Evolutionary conservation across 2,329 filamentous ascomycete genomes (phyloP).

Genomic region (Polychaeton citri): DNA sequence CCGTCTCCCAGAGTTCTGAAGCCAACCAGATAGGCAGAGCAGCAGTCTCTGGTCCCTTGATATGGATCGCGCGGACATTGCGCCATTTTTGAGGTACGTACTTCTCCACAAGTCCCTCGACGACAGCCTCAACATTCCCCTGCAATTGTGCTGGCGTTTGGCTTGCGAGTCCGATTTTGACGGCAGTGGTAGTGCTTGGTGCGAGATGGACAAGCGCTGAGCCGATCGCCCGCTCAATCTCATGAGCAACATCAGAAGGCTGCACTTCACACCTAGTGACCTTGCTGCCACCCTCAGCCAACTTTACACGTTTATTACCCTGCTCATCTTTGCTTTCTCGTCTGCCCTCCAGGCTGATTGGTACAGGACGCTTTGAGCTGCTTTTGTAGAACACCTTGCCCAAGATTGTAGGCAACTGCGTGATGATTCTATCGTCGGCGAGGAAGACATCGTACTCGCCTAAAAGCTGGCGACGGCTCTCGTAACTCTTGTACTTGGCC

Average conservation of each 20-base stretch:
- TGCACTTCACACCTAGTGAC: conserved; percentile 36
- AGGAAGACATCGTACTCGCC: conserved; percentile 87
- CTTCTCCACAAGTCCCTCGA: conserved; percentile 56
- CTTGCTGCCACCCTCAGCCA: conserved; percentile 24
- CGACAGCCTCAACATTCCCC: conserved; percentile 67
- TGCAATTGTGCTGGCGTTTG: conserved; percentile 64
- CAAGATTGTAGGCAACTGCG: conserved; percentile 58
- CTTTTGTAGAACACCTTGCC: conserved; percentile 89
- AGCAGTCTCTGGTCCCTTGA: conserved; percentile 81
- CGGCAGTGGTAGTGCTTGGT: conserved; percentile 63
- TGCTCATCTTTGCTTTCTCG: conserved; percentile 34
- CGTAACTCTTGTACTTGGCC: conserved; percentile 78
- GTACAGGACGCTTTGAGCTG: conserved; percentile 73
- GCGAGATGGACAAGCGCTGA: conserved; percentile 70
- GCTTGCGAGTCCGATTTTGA: conserved; percentile 64
- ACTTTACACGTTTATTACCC: conserved; percentile 34
- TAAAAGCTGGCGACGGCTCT: conserved; percentile 70
- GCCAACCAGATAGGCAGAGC: conserved; percentile 91
- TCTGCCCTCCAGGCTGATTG: conserved; percentile 56
- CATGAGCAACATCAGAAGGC: conserved; percentile 57
- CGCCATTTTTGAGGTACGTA: conserved; percentile 78
- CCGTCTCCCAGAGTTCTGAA: conserved; percentile 78
- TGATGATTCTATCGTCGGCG: conserved; percentile 73
- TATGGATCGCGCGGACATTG: conserved; percentile 69
- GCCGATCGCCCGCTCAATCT: conserved; percentile 65